Base-by-base conservation (phyloP, 148 eudicot genomes). In the Suaeda aralocaspica region DNA sequence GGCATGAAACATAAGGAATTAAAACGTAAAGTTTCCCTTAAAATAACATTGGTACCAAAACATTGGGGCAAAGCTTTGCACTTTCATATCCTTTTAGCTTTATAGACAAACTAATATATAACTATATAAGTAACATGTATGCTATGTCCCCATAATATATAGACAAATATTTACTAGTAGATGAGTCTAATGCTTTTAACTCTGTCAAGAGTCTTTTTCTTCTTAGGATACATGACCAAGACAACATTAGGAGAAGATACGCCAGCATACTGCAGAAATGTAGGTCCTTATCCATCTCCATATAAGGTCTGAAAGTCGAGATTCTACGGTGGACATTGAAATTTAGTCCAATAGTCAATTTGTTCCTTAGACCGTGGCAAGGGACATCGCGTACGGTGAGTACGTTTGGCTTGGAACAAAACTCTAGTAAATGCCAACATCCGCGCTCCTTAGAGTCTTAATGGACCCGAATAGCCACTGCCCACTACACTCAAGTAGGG, bases 261-360 rank as follows among this genome's bases (percentile, higher is more conserved):
- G 64, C 98, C 97, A 73, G 98, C 97, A 68, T 96, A 89, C 70
- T 86, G 91, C 75, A 91, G 76, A 67, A 94, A 96, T 19, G 90
- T 79, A 5, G 97, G 91, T 48, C 98, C 85, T 49, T 97, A 87
- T 53, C 96, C 97, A 84, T 94, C 98, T 46, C 98, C 98, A 70
- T 89, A 94, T n/a, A 85, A 83, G 64, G 89, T 84, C 11, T 96
- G 98, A 76, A 91, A 94, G 52, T 91, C 98, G n/a, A 82, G 97
- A 71, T 87, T 81, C 63, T 79, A n/a, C n/a, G n/a, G n/a, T n/a
- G n/a, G n/a, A n/a, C n/a, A n/a, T n/a, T n/a, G n/a, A n/a, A n/a
- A n/a, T n/a, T n/a, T n/a, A n/a, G n/a, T n/a, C n/a, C n/a, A n/a
- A n/a, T n/a, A n/a, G n/a, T n/a, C n/a, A n/a, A n/a, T n/a, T n/a